Base-by-base conservation (phyloP, 139 green algal species). In the Asterochloris sp. region DNA sequence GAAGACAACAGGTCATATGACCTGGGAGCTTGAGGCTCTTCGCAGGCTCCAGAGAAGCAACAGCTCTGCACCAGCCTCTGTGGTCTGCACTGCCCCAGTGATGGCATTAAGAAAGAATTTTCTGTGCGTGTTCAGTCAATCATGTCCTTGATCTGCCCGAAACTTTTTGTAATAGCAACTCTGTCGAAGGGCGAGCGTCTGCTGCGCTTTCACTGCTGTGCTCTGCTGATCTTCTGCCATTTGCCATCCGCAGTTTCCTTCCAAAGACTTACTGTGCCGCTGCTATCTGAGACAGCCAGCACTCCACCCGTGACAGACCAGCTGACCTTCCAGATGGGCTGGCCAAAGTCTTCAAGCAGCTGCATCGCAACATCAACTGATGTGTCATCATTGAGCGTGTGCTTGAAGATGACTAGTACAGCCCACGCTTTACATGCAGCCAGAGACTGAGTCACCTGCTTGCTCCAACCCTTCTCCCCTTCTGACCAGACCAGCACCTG, bases 221-320 rank as follows among this genome's bases (percentile, higher is more conserved):
- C 68, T 69, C 21, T 80, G 54, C 0, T 69, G 27, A 99, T 80
- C 82, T 98, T 91, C 84, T 97, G 87, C 97, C 97, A 99, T 79
- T 92, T 47, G 4, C 96, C 96, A 83, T 98, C 95, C 11, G 95
- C 47, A 0, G 85, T 86, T 88, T 99, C 96, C 85, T 99, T 99
- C 97, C 97, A 99, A 21, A 99, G 84, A 15, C 91, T 97, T 0
- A 99, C 95, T 73, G 94, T 91, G 16, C 89, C 89, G 47, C 85
- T 92, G 17, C 83, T 90, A 75, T 97, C 94, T 17, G 92, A 90
- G 12, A 96, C 97, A 19, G 97, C 95, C 26, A 99, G 91, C 21
- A 99, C 90, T 84, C 92, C 95, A 74, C 97, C 97, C 21, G 93
- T 98, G 10, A 95, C 87, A 1, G 90, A 96, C 97, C 97, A 99